phyloP scores from a whole-genome alignment of 2,329 filamentous ascomycete species.

The Talaromyces sp. region DNA sequence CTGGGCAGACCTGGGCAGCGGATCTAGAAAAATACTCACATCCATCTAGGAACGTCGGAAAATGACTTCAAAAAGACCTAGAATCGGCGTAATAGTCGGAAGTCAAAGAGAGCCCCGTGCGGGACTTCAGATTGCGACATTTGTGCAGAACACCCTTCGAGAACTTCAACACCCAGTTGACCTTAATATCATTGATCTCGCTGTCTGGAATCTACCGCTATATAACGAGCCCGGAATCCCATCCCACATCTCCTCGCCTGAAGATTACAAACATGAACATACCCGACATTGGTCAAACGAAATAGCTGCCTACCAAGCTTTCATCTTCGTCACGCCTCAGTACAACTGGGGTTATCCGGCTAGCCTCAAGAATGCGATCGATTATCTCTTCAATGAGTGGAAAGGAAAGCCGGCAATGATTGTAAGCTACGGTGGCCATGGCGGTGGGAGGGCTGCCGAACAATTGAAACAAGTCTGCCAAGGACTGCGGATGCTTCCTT shows the following conservation, averaged over 20 bases:
- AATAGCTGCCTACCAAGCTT: constrained; percentile 22
- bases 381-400: constrained; percentile 57
- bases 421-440: constrained; percentile 50
- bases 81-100: constrained; percentile 5
- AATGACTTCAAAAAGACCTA: neutral
- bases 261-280: constrained; percentile 9
- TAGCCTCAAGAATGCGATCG: constrained; percentile 56
- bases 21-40: neutral
- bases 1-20: neutral
- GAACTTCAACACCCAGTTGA: neutral
- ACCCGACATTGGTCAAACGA: constrained; percentile 9
- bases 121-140: constrained; percentile 6
- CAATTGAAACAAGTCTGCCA: constrained; percentile 12
- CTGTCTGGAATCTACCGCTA: constrained; percentile 11
- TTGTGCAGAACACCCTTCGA: neutral
- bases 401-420: constrained; percentile 50
- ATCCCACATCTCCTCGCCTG: neutral
- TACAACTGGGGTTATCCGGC: constrained; percentile 54
- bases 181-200: constrained; percentile 3
- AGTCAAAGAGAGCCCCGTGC: constrained; percentile 3
- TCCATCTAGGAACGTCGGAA: neutral
- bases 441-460: constrained; percentile 21
- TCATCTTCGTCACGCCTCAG: constrained; percentile 34
- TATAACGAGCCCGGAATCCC: constrained; percentile 11
- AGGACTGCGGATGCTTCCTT: constrained; percentile 11